phyloP scores from a whole-genome alignment of 164 flowering plant species.

The Stephania japonica region DNA sequence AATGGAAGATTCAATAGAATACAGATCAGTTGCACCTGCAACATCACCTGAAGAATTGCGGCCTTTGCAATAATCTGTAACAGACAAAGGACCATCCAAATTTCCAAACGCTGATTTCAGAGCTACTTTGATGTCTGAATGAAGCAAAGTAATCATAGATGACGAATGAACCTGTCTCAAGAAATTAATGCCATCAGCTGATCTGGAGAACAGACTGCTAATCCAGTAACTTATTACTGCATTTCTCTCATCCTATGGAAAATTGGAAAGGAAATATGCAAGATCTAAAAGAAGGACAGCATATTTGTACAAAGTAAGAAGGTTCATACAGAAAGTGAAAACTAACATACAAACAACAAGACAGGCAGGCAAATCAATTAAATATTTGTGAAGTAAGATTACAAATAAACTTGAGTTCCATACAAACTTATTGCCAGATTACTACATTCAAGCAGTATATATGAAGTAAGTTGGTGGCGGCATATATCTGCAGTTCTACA shows the following conservation, averaged over 20 bases:
- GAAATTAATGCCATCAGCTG: not conserved
- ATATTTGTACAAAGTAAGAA: not conserved
- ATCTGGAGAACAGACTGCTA: not conserved
- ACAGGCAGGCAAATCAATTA: not conserved
- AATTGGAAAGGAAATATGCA: not conserved
- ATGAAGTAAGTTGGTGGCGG: not conserved
- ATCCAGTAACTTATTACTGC: not conserved
- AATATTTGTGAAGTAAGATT: no score
- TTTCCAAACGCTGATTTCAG: constrained; percentile 77
- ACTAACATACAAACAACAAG: not conserved
- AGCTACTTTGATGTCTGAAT: constrained; percentile 85
- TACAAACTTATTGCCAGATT: not conserved
- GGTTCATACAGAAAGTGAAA: not conserved
- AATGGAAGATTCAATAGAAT: constrained; percentile 56
- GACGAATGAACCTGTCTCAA: constrained; percentile 74
- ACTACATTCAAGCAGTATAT: not conserved
- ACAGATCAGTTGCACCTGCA: constrained; percentile 52
- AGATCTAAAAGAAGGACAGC: not conserved
- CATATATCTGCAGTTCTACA: not conserved
- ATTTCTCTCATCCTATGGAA: not conserved
- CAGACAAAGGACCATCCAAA: constrained; percentile 86
- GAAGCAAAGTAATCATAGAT: constrained; percentile 70
- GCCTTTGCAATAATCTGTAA: constrained; percentile 90
- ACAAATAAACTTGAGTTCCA: no score
- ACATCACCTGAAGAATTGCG: constrained; percentile 57